These are phyloP conservation scores for Mortierella sp. DNA, from an alignment of 371 early-diverging fungal species.

Conservation along the genomic window DNA sequence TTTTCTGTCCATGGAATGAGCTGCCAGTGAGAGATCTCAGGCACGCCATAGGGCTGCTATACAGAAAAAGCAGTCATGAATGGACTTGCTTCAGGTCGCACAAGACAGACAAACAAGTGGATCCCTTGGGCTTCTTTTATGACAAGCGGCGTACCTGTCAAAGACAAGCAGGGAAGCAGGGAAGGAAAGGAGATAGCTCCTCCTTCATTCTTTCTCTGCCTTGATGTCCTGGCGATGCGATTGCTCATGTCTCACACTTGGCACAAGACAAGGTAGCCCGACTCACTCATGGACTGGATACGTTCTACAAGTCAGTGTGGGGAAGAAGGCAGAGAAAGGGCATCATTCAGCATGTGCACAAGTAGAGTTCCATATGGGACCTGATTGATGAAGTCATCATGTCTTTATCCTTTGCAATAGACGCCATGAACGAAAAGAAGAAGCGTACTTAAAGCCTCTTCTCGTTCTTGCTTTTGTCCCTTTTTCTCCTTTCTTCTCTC, in stretches of 20 bases:
- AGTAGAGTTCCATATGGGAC: no score
- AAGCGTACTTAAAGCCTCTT: neutral
- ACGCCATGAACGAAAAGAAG: no score
- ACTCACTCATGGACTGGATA: neutral
- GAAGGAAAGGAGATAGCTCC: neutral
- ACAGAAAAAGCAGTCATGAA: neutral
- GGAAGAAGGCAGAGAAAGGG: neutral
- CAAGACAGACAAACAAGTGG: neutral
- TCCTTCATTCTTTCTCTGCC: no score
- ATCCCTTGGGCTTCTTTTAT: no score
- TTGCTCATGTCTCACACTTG: neutral
- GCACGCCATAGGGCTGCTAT: neutral
- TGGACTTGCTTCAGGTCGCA: neutral
- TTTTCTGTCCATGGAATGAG: no score
- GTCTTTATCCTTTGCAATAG: no score
- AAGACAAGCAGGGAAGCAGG: neutral
- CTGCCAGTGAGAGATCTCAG: neutral
- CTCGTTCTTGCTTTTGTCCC: constrained; percentile 7
- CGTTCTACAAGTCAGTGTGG: neutral
- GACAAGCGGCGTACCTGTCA: no score
- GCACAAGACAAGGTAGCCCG: no score
- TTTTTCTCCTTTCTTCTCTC: constrained; percentile 6
- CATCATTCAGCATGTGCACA: neutral
- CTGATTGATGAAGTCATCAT: neutral
- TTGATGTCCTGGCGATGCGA: neutral